Percentiles rank a stretch among this genome's conserved stretches.
Conservation (phyloP, 306 rosid species). For the Cucumis cinereus region DNA sequence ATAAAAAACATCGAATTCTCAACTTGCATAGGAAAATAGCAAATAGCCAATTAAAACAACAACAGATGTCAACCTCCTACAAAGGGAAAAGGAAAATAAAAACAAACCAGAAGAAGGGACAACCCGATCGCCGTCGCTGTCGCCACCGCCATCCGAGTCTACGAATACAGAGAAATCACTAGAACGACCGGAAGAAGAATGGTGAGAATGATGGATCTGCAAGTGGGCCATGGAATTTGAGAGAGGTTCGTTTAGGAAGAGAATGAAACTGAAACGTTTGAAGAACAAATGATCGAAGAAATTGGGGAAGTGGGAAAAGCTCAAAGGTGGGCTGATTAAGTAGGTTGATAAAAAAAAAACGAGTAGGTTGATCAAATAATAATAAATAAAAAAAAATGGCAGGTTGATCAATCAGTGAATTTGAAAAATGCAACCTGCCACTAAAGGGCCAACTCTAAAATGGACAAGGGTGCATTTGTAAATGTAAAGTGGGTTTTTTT, state of each 20-base stretch:
- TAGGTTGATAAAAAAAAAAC: not conserved
- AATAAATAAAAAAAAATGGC: no score
- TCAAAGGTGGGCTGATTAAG: not conserved
- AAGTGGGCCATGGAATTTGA: constrained; percentile 21
- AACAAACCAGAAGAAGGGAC: constrained; percentile 12
- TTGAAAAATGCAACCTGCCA: no score
- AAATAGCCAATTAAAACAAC: not conserved
- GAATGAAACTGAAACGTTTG: not conserved
- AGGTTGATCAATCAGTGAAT: no score
- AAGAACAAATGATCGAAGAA: not conserved
- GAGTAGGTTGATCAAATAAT: no score
- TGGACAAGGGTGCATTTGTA: no score
- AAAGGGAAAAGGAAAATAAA: not conserved
- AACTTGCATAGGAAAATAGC: not conserved
- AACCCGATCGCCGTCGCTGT: not conserved
- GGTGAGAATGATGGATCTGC: constrained; percentile 1
- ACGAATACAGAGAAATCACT: constrained; percentile 30
- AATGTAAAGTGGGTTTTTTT: no score
- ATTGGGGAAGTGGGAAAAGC: not conserved
- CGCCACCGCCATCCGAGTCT: constrained; percentile 13
- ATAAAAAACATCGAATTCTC: not conserved
- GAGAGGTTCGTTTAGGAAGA: not conserved
- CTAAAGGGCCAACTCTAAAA: no score
- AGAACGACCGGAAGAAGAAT: constrained; percentile 19
- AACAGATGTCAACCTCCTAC: not conserved